Conservation (phyloP, 306 rosid species). For the Quercus parvula region DNA sequence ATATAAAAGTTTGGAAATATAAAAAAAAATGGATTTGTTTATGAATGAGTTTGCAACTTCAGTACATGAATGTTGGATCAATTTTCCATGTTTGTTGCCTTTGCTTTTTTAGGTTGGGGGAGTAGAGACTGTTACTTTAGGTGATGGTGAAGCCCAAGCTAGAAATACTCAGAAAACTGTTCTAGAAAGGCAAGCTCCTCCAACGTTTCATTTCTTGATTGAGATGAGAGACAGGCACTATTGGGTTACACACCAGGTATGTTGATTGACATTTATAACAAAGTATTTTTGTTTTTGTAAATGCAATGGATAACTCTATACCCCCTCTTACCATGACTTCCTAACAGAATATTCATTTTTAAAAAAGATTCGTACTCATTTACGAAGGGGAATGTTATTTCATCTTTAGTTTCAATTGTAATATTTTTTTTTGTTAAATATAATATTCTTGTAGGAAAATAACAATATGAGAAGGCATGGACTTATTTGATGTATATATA, state of each 20-base stretch:
- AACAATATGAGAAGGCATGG: too few relatives aligned
- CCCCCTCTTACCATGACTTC: too few relatives aligned
- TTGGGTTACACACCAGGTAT: conserved; percentile 73
- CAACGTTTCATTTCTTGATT: conserved; percentile 64
- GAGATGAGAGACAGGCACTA: conserved; percentile 75
- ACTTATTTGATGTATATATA: too few relatives aligned
- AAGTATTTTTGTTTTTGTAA: too few relatives aligned
- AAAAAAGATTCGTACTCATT: too few relatives aligned
- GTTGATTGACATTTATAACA: conserved; percentile 12
- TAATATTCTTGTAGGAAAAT: too few relatives aligned
- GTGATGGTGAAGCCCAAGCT: conserved; percentile 60
- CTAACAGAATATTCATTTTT: too few relatives aligned
- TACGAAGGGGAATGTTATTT: too few relatives aligned
- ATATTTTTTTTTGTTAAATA: too few relatives aligned
- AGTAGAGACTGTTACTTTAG: conserved; percentile 53
- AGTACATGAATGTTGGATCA: conserved; percentile 5
- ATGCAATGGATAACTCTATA: too few relatives aligned
- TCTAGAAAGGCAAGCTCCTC: conserved; percentile 72
- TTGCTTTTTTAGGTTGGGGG: conserved; percentile 56
- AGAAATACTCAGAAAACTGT: conserved; percentile 60
- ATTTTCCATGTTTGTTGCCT: conserved; percentile 18
- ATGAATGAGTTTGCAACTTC: conserved; percentile 1
- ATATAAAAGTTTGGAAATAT: not conserved
- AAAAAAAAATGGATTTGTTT: not conserved
- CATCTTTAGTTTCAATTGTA: too few relatives aligned